A percentile compares a stretch with the other conserved stretches of the same genome.
Conservation (phyloP, 805 yeast genomes). For the Sugiyamaella valdiviana region DNA sequence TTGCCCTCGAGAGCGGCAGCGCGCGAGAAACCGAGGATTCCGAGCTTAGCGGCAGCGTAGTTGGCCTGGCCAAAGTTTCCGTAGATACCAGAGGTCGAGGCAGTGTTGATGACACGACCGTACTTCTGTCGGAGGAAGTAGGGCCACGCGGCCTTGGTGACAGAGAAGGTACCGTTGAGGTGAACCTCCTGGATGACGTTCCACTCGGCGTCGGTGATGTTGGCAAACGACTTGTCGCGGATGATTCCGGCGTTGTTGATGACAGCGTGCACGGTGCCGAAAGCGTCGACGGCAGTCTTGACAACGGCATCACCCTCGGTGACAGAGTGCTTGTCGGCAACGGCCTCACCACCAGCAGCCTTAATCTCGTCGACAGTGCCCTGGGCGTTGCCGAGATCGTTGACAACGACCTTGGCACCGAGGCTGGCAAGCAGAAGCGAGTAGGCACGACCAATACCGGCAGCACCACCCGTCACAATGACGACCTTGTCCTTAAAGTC, state of each 20-base stretch:
- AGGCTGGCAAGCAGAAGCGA: constrained; percentile 78
- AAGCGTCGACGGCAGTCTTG: constrained; percentile 65
- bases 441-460: constrained; percentile 89
- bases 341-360: constrained; percentile 70
- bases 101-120: constrained; percentile 80
- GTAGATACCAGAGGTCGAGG: constrained; percentile 94
- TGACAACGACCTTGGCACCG: constrained; percentile 93
- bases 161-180: constrained; percentile 69
- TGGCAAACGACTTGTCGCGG: constrained; percentile 79
- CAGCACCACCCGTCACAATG: constrained; percentile 90
- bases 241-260: constrained; percentile 93
- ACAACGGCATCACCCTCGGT: constrained; percentile 72
- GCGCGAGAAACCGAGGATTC: constrained; percentile 75
- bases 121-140: constrained; percentile 67
- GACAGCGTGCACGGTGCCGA: constrained; percentile 79
- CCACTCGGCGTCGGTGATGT: constrained; percentile 85
- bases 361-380: constrained; percentile 69
- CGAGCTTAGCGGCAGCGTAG: constrained; percentile 90
- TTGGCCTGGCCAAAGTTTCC: constrained; percentile 98
- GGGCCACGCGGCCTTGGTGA: constrained; percentile 92
- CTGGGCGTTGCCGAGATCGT: constrained; percentile 65
- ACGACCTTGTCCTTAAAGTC: constrained; percentile 80
- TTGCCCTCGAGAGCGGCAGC: constrained; percentile 90
- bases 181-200: constrained; percentile 72
- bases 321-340: constrained; percentile 78